Conservation (phyloP, 1,284 basidiomycete genomes). For the Tremellales sp. region DNA sequence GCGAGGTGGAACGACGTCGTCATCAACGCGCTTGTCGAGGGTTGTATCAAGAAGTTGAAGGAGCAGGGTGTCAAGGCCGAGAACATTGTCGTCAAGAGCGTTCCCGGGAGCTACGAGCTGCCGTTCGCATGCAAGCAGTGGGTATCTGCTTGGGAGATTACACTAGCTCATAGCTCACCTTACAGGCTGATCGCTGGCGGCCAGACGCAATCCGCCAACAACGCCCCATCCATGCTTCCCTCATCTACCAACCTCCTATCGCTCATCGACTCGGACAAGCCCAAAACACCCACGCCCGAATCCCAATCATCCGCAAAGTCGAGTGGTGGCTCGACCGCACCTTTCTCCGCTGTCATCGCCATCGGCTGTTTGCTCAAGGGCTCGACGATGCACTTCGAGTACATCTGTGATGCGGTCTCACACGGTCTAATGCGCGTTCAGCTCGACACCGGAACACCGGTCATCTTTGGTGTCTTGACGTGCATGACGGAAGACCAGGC, state of each 20-base stretch:
- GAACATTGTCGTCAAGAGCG: constrained; percentile 86
- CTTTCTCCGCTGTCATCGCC: constrained; percentile 92
- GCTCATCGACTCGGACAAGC: constrained; percentile 59
- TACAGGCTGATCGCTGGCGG: constrained; percentile 46
- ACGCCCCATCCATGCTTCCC: constrained; percentile 43
- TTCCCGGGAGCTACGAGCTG: constrained; percentile 93
- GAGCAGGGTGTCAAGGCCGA: constrained; percentile 79
- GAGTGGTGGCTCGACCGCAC: constrained; percentile 57
- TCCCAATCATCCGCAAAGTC: constrained; percentile 27
- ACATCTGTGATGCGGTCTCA: constrained; percentile 90
- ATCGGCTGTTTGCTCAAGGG: constrained; percentile 98
- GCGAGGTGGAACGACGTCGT: constrained; percentile 86
- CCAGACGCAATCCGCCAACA: constrained; percentile 40
- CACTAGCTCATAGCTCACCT: not conserved
- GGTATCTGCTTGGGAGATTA: constrained; percentile 7
- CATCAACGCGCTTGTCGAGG: constrained; percentile 76
- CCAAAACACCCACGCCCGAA: constrained; percentile 50
- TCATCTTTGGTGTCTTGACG: constrained; percentile 95
- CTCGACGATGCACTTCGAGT: constrained; percentile 95
- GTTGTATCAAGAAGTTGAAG: constrained; percentile 71
- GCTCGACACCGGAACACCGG: constrained; percentile 87
- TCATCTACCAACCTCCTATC: constrained; percentile 54
- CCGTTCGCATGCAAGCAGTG: constrained; percentile 76
- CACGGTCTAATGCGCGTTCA: constrained; percentile 92
- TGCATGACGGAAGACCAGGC: constrained; percentile 92